phyloP scores from a whole-genome alignment of 2,329 filamentous ascomycete genomes.

The Microsporum audouinii region DNA sequence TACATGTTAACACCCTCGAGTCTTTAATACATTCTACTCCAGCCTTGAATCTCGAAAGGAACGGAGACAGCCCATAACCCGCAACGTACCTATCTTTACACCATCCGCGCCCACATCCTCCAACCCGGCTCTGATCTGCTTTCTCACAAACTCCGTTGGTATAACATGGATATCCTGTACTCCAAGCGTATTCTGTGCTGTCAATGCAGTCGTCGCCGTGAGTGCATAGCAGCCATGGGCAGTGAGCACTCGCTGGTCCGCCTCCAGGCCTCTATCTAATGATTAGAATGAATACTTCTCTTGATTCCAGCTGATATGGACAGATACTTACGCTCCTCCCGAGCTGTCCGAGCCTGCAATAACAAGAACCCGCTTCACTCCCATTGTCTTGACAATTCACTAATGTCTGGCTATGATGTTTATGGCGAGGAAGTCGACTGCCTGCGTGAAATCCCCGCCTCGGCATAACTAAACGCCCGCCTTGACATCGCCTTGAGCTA shows the following conservation, averaged over 20 bases:
- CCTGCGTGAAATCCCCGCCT: background rate
- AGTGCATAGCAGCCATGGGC: slow-evolving; percentile 91
- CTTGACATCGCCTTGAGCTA: background rate
- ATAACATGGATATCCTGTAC: slow-evolving; percentile 71
- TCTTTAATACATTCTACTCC: background rate
- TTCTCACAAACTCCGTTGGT: slow-evolving; percentile 65
- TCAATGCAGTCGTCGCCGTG: slow-evolving; percentile 88
- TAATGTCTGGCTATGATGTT: too few relatives aligned
- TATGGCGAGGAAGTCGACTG: too few relatives aligned
- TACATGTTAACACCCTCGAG: background rate
- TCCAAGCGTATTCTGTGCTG: slow-evolving; percentile 85
- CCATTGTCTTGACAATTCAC: slow-evolving; percentile 18
- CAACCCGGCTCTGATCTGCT: slow-evolving; percentile 75
- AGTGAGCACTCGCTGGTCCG: slow-evolving; percentile 87
- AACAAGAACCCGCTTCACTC: slow-evolving; percentile 53
- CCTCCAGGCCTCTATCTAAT: slow-evolving; percentile 66
- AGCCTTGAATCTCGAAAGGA: too few relatives aligned
- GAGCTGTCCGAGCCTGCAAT: slow-evolving; percentile 87
- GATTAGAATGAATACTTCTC: background rate
- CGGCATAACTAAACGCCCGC: background rate
- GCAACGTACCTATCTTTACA: slow-evolving; percentile 67
- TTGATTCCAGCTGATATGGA: slow-evolving; percentile 3
- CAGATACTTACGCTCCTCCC: slow-evolving; percentile 62
- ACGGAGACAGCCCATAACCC: too few relatives aligned
- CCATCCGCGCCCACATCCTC: slow-evolving; percentile 80